Evolutionary conservation across 345 rosid genomes (phyloP).

Genomic region (Raphanus raphanistrum): DNA sequence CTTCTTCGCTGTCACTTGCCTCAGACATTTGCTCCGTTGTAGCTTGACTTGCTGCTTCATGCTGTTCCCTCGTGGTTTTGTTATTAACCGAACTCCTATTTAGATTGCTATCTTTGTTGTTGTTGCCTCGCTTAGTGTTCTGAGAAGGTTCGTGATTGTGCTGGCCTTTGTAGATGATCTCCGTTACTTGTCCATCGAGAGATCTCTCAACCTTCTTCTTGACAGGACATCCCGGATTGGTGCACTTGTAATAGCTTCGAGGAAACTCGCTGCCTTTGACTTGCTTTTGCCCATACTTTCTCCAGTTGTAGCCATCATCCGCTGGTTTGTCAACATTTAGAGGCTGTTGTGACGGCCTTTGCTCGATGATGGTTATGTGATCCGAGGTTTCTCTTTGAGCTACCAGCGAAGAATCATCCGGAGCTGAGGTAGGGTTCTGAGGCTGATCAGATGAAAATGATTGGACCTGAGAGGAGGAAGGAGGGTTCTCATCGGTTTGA

Average conservation of each 20-base stretch:
- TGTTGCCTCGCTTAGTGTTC: conserved; percentile 59
- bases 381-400: too few species aligned
- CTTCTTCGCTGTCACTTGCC: conserved; percentile 74
- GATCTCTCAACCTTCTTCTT: conserved; percentile 90
- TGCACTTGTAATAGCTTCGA: conserved; percentile 89
- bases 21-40: conserved; percentile 53
- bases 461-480: conserved; percentile 40
- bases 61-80: conserved; percentile 54
- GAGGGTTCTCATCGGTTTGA: conserved; percentile 35
- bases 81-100: conserved; percentile 42
- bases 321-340: conserved; percentile 63
- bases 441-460: conserved; percentile 11
- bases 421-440: not conserved
- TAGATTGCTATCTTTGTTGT: conserved; percentile 23
- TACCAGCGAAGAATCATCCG: too few species aligned
- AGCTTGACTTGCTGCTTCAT: conserved; percentile 54
- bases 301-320: conserved; percentile 82
- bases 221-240: conserved; percentile 68
- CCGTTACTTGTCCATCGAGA: conserved; percentile 76
- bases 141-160: conserved; percentile 73
- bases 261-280: conserved; percentile 89
- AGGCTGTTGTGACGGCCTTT: conserved; percentile 45
- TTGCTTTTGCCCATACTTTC: conserved; percentile 94
- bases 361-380: conserved; percentile 43
- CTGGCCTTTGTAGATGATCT: conserved; percentile 86